phyloP scores from a whole-genome alignment of 345 rosid species.

The Corchorus capsularis region DNA sequence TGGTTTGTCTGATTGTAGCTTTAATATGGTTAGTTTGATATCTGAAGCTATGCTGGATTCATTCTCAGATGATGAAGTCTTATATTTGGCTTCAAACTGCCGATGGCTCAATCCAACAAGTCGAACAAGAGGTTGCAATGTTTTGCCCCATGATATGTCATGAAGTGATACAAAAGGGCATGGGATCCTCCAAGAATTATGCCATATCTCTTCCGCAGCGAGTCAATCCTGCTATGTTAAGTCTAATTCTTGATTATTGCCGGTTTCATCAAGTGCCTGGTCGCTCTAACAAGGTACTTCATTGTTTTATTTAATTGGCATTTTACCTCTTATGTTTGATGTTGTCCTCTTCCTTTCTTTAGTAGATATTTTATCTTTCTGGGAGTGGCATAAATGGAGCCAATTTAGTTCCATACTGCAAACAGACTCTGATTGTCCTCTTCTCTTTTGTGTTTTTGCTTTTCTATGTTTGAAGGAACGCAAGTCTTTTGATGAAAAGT shows the following conservation, averaged over 20 bases:
- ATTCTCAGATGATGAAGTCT: conserved; percentile 61
- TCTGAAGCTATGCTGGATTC: conserved; percentile 12
- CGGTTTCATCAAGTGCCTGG: conserved; percentile 86
- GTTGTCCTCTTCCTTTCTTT: neutral
- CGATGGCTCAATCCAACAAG: conserved; percentile 89
- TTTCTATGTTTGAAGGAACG: conserved; percentile 56
- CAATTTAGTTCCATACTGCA: conserved; percentile 1
- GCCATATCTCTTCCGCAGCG: conserved; percentile 84
- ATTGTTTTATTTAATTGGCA: conserved; percentile 6
- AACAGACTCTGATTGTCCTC: conserved; percentile 18
- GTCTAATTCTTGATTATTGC: conserved; percentile 82
- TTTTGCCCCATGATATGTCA: conserved; percentile 89
- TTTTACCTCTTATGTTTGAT: conserved; percentile 15
- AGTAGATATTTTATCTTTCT: neutral
- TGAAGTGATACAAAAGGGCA: conserved; percentile 71
- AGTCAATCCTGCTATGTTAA: conserved; percentile 74
- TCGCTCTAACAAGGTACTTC: conserved; percentile 86
- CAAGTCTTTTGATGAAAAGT: conserved; percentile 78
- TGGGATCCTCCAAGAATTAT: conserved; percentile 80
- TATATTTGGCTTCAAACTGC: conserved; percentile 88
- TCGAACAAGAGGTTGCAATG: conserved; percentile 92
- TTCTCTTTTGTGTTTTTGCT: neutral
- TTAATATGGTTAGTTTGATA: conserved; percentile 21
- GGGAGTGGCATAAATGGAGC: conserved; percentile 7
- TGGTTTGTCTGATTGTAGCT: conserved; percentile 13